Percentiles rank a stretch among this genome's conserved stretches.
These are phyloP conservation scores for Mangifera indica DNA, from an alignment of 345 rosid genomes.

Conservation along the genomic window DNA sequence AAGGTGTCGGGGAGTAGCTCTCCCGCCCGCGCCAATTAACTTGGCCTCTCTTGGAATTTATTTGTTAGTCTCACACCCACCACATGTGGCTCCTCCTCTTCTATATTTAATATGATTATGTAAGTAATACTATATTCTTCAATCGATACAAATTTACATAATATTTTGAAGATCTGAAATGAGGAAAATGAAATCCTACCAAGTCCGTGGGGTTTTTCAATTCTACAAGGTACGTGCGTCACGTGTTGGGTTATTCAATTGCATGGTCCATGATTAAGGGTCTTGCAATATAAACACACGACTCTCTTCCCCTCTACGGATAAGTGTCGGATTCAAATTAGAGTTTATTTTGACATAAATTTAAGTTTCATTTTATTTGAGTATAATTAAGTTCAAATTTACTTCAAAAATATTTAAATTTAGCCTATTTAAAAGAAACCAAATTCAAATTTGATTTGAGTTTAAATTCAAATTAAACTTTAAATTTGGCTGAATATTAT, in stretches of 20 bases:
- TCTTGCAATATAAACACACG: constrained; percentile 23
- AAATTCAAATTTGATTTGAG: no score
- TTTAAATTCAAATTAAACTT: no score
- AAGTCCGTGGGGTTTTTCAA: neutral
- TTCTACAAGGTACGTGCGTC: constrained; percentile 20
- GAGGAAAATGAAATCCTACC: neutral
- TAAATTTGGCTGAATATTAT: no score
- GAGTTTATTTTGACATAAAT: no score
- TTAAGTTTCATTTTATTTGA: no score
- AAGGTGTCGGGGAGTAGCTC: constrained; percentile 19
- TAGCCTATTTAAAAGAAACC: no score
- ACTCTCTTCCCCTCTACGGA: no score
- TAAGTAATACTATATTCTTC: neutral
- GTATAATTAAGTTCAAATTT: no score
- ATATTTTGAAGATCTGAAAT: neutral
- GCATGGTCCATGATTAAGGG: constrained; percentile 42
- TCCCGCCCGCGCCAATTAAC: constrained; percentile 20
- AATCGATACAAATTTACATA: neutral
- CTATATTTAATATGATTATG: neutral
- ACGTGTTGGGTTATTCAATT: constrained; percentile 44
- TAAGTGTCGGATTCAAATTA: no score
- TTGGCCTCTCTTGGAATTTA: neutral
- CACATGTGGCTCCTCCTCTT: no score
- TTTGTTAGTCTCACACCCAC: no score
- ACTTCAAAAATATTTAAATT: no score